Conservation (phyloP, 1,284 basidiomycete genomes). For the Ceratobasidium papillatum region DNA sequence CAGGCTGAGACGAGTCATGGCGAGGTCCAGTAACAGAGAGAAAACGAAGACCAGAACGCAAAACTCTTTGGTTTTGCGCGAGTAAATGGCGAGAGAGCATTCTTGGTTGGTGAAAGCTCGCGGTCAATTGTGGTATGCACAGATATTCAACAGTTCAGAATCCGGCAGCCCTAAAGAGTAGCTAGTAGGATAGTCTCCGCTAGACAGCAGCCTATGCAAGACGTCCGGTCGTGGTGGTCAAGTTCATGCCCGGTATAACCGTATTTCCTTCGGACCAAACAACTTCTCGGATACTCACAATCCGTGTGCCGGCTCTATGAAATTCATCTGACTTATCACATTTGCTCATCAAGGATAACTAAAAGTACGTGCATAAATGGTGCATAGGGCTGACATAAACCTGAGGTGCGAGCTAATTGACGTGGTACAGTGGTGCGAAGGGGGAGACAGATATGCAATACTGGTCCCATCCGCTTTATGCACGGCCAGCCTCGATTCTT, state of each 20-base stretch:
- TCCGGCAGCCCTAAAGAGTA: too few species aligned
- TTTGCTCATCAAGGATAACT: conserved; percentile 5
- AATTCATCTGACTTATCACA: conserved; percentile 14
- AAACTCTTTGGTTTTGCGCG: not conserved
- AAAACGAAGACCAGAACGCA: not conserved
- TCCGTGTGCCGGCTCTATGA: not conserved
- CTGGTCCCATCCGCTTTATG: conserved; percentile 35
- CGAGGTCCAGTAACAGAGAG: not conserved
- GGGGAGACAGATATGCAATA: conserved; percentile 9
- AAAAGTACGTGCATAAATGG: conserved; percentile 36
- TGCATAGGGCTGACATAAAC: conserved; percentile 34
- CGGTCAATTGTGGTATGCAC: too few species aligned
- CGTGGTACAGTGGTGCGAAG: conserved; percentile 19
- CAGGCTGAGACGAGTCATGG: conserved; percentile 8
- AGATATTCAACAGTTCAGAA: too few species aligned
- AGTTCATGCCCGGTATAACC: not conserved
- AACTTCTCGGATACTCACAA: not conserved
- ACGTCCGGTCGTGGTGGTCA: not conserved
- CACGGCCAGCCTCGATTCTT: conserved; percentile 80
- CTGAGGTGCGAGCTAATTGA: conserved; percentile 16
- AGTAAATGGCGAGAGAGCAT: conserved; percentile 26
- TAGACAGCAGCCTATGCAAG: too few species aligned
- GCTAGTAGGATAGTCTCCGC: too few species aligned
- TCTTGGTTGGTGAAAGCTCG: not conserved
- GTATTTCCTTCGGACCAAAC: not conserved